Conservation (phyloP, 78 protist species). For the Guillardia theta region DNA sequence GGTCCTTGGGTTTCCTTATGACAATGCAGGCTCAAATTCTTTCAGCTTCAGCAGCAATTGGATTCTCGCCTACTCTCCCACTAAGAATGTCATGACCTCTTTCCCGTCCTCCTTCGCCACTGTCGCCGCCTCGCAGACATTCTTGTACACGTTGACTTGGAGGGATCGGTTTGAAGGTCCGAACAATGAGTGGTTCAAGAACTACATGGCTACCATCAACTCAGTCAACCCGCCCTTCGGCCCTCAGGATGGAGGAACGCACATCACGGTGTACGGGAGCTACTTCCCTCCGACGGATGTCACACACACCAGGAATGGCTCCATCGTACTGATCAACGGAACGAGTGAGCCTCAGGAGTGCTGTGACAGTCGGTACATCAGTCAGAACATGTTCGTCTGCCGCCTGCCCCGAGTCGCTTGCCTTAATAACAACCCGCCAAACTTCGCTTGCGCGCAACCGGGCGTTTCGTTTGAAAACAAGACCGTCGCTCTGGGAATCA, state of each 20-base stretch:
- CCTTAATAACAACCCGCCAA: background rate
- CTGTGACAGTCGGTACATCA: background rate
- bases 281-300: background rate
- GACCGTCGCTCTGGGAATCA: background rate
- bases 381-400: background rate
- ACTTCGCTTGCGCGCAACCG: background rate
- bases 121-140: background rate
- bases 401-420: conserved; percentile 20
- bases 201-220: background rate
- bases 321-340: background rate
- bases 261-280: background rate
- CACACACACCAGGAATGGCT: background rate
- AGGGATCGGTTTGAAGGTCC: background rate
- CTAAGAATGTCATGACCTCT: background rate
- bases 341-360: background rate
- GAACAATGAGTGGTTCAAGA: background rate
- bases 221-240: background rate
- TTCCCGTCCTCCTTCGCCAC: background rate
- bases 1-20: background rate
- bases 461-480: background rate
- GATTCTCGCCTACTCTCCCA: background rate
- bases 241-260: background rate
- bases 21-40: background rate
- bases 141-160: background rate
- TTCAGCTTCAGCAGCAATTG: background rate